phyloP scores from a whole-genome alignment of 805 yeast species.

The Candida schatavii region DNA sequence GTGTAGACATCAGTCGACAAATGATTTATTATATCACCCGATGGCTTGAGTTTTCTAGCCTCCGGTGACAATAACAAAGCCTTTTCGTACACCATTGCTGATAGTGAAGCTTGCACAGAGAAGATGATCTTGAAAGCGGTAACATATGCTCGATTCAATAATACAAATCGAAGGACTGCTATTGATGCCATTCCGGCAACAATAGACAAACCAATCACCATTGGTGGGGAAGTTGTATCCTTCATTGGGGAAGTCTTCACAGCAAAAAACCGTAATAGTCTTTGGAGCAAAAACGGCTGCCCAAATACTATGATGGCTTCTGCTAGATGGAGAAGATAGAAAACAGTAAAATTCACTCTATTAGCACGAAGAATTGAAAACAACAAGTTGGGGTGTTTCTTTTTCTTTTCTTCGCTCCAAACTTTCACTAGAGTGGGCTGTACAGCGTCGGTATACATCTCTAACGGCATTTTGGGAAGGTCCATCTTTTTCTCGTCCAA shows the following conservation, averaged over 20 bases:
- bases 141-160: slow-evolving; percentile 20
- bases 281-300: slow-evolving; percentile 30
- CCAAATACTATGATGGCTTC: slow-evolving; percentile 21
- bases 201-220: slow-evolving; percentile 24
- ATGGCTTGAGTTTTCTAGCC: slow-evolving; percentile 27
- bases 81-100: slow-evolving; percentile 25
- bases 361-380: neutral
- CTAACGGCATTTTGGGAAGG: slow-evolving; percentile 2
- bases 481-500: slow-evolving; percentile 12
- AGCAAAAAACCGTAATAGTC: slow-evolving; percentile 25
- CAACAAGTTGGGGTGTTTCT: neutral
- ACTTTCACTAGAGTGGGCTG: neutral
- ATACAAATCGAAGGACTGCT: slow-evolving; percentile 20
- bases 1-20: slow-evolving; percentile 27
- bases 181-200: slow-evolving; percentile 25
- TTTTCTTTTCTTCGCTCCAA: neutral
- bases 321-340: slow-evolving; percentile 15
- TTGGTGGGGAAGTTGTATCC: slow-evolving; percentile 18
- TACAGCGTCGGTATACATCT: neutral
- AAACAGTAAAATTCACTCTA: neutral
- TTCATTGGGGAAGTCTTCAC: neutral
- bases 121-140: slow-evolving; percentile 12
- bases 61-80: slow-evolving; percentile 30
- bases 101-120: slow-evolving; percentile 18
- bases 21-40: slow-evolving; percentile 34